Conservation (phyloP, 495 filamentous ascomycete species). For the Bacidia rubella region DNA sequence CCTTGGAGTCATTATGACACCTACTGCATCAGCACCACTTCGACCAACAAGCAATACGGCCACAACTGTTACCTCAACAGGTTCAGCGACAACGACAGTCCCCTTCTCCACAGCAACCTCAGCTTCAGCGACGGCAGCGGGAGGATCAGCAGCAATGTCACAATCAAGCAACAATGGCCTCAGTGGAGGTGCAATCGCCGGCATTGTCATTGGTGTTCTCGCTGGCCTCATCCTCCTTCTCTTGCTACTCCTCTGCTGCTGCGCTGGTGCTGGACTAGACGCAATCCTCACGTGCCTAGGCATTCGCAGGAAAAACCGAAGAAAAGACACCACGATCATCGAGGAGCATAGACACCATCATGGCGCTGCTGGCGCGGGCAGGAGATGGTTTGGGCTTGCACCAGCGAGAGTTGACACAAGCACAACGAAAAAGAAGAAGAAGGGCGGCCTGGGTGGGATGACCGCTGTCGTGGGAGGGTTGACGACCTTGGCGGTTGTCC, state of each 20-base stretch:
- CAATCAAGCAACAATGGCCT: constrained; percentile 38
- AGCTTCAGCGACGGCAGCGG: constrained; percentile 40
- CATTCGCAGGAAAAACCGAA: constrained; percentile 33
- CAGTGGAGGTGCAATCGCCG: constrained; percentile 80
- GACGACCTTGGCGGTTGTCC: constrained; percentile 51
- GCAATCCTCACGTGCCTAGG: constrained; percentile 55
- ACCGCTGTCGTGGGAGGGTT: constrained; percentile 47
- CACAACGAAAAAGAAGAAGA: constrained; percentile 34
- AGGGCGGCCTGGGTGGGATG: constrained; percentile 38
- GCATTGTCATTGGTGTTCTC: constrained; percentile 80
- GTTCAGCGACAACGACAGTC: constrained; percentile 42
- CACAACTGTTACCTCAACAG: constrained; percentile 40
- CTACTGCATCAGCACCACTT: constrained; percentile 37
- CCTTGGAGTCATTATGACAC: constrained; percentile 18
- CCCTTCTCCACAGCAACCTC: constrained; percentile 32
- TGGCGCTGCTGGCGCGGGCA: constrained; percentile 33
- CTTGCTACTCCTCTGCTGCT: constrained; percentile 62
- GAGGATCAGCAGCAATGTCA: constrained; percentile 29
- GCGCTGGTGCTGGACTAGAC: constrained; percentile 52
- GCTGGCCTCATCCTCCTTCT: constrained; percentile 59
- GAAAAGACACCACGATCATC: constrained; percentile 44
- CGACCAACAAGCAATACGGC: constrained; percentile 55
- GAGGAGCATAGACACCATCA: constrained; percentile 54
- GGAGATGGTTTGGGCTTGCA: constrained; percentile 54
- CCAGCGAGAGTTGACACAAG: constrained; percentile 33